phyloP scores from a whole-genome alignment of 2,329 filamentous ascomycete species.

The Paraphoma chrysanthemicola region DNA sequence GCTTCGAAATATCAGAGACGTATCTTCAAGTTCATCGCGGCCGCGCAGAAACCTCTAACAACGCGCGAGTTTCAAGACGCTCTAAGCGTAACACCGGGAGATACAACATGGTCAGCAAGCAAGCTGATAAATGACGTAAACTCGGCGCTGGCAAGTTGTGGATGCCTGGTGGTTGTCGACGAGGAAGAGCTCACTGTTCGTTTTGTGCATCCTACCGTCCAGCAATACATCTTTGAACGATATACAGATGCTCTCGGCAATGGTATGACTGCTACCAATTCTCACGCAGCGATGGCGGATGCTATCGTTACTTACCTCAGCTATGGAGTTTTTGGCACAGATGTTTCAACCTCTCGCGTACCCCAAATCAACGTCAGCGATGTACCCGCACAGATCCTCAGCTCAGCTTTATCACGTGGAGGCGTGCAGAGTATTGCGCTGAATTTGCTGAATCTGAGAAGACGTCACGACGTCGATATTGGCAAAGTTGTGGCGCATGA shows the following conservation, averaged over 20 bases:
- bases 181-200: constrained; percentile 30
- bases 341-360: constrained; percentile 5
- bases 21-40: constrained; percentile 39
- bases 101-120: constrained; percentile 18
- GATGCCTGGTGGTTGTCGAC: constrained; percentile 24
- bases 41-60: constrained; percentile 38
- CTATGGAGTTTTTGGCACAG: constrained; percentile 23
- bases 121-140: constrained; percentile 18
- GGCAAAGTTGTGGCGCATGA: not conserved
- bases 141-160: constrained; percentile 19
- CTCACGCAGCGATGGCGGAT: constrained; percentile 18
- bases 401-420: not conserved
- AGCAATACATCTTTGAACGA: constrained; percentile 18
- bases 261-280: constrained; percentile 1
- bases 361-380: not conserved
- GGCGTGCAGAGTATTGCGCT: not conserved
- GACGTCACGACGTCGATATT: not conserved
- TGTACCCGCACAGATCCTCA: not conserved
- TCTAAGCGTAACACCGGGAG: constrained; percentile 45
- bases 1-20: constrained; percentile 6
- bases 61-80: constrained; percentile 49
- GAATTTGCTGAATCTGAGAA: not conserved
- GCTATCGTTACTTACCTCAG: constrained; percentile 26
- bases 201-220: constrained; percentile 24
- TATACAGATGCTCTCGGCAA: not conserved